phyloP scores from a whole-genome alignment of 768 basidiomycete species.

The Pulveroboletus sp. region DNA sequence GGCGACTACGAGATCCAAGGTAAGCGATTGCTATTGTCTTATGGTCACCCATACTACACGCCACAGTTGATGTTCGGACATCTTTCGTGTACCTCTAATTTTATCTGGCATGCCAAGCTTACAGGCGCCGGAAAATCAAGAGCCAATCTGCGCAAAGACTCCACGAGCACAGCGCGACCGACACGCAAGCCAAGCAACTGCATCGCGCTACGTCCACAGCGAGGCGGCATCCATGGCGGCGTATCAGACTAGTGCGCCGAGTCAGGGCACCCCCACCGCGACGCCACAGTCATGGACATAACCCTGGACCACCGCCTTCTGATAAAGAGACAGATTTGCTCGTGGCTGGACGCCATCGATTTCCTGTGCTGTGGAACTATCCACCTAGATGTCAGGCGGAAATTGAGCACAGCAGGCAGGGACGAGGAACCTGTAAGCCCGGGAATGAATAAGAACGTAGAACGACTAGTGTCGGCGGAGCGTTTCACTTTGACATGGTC shows the following conservation, averaged over 20 bases:
- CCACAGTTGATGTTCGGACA: constrained; percentile 9
- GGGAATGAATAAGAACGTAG: constrained; percentile 3
- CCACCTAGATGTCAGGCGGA: constrained; percentile 28
- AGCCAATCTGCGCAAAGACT: background rate
- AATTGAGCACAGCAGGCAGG: constrained; percentile 35
- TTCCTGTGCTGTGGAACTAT: constrained; percentile 18
- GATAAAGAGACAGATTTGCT: constrained; percentile 5
- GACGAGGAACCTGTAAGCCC: background rate
- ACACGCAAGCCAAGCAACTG: background rate
- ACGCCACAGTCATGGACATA: constrained; percentile 44
- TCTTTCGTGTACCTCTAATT: background rate
- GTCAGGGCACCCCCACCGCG: constrained; percentile 30
- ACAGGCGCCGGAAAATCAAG: background rate
- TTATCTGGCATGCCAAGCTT: constrained; percentile 11
- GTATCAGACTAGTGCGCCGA: constrained; percentile 27
- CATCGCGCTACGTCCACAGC: constrained; percentile 5
- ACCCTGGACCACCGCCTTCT: constrained; percentile 36
- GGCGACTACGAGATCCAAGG: constrained; percentile 17
- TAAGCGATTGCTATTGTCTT: constrained; percentile 17
- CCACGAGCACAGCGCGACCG: background rate
- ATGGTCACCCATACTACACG: constrained; percentile 3
- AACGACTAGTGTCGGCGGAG: constrained; percentile 40
- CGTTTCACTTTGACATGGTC: constrained; percentile 39
- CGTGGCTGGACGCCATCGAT: constrained; percentile 1
- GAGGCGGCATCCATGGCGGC: constrained; percentile 22